phyloP scores from a whole-genome alignment of 768 basidiomycete genomes.

The Crepidotus variabilis region DNA sequence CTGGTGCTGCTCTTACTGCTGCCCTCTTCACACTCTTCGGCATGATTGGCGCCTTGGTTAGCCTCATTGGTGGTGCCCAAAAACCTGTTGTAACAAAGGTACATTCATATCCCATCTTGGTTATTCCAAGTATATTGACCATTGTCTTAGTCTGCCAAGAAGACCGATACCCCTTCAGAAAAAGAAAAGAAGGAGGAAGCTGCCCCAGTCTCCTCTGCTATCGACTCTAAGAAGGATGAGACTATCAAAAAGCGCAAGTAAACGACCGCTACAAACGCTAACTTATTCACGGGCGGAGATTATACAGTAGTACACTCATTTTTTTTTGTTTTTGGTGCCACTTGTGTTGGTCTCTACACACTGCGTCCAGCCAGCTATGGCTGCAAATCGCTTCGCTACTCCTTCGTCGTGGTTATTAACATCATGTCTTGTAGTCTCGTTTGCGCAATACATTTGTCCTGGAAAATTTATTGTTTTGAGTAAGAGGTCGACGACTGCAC shows the following conservation, averaged over 20 bases:
- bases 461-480: too few species aligned
- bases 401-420: neutral
- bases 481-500: too few species aligned
- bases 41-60: conserved; percentile 77
- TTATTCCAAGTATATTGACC: conserved; percentile 1
- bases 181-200: conserved; percentile 66
- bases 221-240: conserved; percentile 72
- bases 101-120: neutral
- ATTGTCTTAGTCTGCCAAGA: conserved; percentile 59
- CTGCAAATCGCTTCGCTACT: neutral
- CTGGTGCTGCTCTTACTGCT: conserved; percentile 72
- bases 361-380: neutral
- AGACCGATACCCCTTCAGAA: conserved; percentile 62
- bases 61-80: conserved; percentile 70
- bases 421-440: neutral
- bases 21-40: conserved; percentile 78
- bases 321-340: neutral
- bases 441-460: neutral
- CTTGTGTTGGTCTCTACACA: neutral
- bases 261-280: conserved; percentile 8
- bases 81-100: conserved; percentile 74
- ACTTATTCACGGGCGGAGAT: conserved; percentile 10
- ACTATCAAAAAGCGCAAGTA: conserved; percentile 67
- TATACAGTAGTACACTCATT: neutral
- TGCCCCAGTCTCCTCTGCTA: conserved; percentile 68